Conservation (phyloP, 2,329 filamentous ascomycete species). For the Sordariomycetes sp. region DNA sequence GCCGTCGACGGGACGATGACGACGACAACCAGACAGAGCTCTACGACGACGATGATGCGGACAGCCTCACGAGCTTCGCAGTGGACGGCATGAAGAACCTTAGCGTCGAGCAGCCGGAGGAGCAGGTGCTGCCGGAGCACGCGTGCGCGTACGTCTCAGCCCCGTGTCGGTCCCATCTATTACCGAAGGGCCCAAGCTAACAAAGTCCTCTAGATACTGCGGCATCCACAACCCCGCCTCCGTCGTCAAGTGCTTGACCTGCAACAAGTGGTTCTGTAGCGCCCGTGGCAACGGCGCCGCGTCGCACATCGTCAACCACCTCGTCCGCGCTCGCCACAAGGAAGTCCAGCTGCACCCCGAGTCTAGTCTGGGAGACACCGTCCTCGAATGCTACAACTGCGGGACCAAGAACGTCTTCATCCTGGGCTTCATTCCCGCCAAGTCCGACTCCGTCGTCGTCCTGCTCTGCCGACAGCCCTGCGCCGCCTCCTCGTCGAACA, state of each 20-base stretch:
- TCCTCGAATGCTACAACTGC: slow-evolving; percentile 97
- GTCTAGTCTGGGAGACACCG: slow-evolving; percentile 87
- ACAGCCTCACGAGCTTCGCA: slow-evolving; percentile 66
- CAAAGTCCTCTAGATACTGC: slow-evolving; percentile 55
- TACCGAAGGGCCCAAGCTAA: slow-evolving; percentile 11
- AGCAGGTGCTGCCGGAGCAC: slow-evolving; percentile 83
- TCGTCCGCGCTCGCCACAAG: slow-evolving; percentile 94
- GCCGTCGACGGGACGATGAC: slow-evolving; percentile 64
- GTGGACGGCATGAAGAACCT: slow-evolving; percentile 61
- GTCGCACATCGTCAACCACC: slow-evolving; percentile 95
- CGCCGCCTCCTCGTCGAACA: slow-evolving; percentile 85
- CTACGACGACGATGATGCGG: slow-evolving; percentile 70
- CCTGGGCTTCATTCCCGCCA: slow-evolving; percentile 94
- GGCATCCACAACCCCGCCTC: slow-evolving; percentile 92
- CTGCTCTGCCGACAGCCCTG: slow-evolving; percentile 93
- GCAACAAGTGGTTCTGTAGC: slow-evolving; percentile 98
- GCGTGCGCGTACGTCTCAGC: slow-evolving; percentile 72
- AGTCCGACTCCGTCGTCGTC: slow-evolving; percentile 96
- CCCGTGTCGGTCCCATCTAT: not conserved
- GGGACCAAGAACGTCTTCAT: slow-evolving; percentile 99
- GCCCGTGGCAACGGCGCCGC: slow-evolving; percentile 92
- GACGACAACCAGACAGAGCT: slow-evolving; percentile 81
- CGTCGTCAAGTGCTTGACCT: slow-evolving; percentile 90
- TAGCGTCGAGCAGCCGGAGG: slow-evolving; percentile 53
- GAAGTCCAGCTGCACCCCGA: slow-evolving; percentile 94